Conservation (phyloP, 148 eudicot genomes). For the Rhododendron ovatum region DNA sequence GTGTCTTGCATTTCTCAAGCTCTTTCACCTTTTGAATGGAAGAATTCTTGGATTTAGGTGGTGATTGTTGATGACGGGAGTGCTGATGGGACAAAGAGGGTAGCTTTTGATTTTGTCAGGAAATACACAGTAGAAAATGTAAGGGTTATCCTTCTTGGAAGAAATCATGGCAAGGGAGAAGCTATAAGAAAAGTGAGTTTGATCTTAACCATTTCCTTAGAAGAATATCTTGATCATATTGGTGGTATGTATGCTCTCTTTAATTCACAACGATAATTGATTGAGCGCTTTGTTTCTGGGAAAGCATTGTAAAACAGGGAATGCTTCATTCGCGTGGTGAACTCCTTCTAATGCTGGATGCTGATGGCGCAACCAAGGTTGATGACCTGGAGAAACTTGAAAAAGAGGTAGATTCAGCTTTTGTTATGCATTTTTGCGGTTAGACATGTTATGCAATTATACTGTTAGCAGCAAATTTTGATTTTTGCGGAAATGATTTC, state of each 20-base stretch:
- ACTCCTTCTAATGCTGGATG: slow-evolving; percentile 95
- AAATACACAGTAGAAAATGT: slow-evolving; percentile 75
- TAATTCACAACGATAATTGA: slow-evolving; percentile 30
- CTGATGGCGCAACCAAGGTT: slow-evolving; percentile 98
- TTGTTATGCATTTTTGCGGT: background rate
- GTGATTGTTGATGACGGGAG: slow-evolving; percentile 96
- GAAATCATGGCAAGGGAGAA: slow-evolving; percentile 96
- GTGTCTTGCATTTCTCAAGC: background rate
- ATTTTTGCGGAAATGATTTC: background rate
- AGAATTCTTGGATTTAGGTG: slow-evolving; percentile 46
- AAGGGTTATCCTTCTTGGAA: slow-evolving; percentile 80
- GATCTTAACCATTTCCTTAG: slow-evolving; percentile 18
- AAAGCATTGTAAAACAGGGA: slow-evolving; percentile 95
- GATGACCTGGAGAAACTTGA: slow-evolving; percentile 92
- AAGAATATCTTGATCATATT: background rate
- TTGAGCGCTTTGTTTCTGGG: slow-evolving; percentile 57
- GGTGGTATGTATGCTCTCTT: background rate
- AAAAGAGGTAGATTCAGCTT: slow-evolving; percentile 53
- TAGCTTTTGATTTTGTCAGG: slow-evolving; percentile 80
- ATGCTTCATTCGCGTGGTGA: slow-evolving; percentile 99
- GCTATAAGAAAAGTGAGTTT: slow-evolving; percentile 96
- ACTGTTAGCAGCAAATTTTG: background rate
- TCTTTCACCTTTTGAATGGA: background rate
- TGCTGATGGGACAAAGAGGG: slow-evolving; percentile 76
- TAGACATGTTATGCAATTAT: background rate